These are phyloP conservation scores for Rhododendron vialii DNA, from an alignment of 148 eudicot genomes.

Conservation along the genomic window DNA sequence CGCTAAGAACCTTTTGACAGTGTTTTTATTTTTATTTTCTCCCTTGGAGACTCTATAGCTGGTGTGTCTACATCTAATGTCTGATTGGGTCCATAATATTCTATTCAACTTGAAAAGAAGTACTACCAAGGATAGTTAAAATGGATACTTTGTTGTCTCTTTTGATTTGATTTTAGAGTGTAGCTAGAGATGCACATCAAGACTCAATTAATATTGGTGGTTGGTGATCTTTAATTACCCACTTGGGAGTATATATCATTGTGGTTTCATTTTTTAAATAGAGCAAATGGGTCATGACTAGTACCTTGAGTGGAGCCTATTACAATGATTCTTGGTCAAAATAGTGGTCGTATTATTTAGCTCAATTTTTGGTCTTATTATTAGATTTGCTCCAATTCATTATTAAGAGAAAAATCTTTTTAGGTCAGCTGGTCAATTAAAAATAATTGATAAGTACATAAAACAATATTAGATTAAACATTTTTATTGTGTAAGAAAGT, in stretches of 20 bases:
- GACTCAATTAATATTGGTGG: not conserved
- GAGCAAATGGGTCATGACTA: not conserved
- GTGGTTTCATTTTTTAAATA: not conserved
- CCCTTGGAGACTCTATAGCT: not conserved
- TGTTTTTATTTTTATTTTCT: not conserved
- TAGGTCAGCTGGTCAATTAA: too few species aligned
- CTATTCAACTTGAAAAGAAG: not conserved
- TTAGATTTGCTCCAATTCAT: too few species aligned
- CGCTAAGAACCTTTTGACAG: too few species aligned
- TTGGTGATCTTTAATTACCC: not conserved
- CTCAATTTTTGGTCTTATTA: too few species aligned
- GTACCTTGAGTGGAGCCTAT: not conserved
- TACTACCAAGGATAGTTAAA: not conserved
- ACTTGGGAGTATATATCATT: not conserved
- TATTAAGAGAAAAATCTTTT: too few species aligned
- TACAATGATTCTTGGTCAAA: not conserved
- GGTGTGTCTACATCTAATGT: not conserved
- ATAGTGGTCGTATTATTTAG: too few species aligned
- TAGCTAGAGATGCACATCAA: not conserved
- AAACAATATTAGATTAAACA: too few species aligned
- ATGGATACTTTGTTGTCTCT: not conserved
- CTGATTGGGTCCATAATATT: not conserved
- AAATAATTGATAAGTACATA: too few species aligned
- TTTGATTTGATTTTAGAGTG: not conserved
- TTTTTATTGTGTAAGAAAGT: not conserved